Percentiles rank a stretch among this genome's conserved stretches.
These are phyloP conservation scores for Brassica carinata DNA, from an alignment of 345 rosid genomes.

Conservation along the genomic window DNA sequence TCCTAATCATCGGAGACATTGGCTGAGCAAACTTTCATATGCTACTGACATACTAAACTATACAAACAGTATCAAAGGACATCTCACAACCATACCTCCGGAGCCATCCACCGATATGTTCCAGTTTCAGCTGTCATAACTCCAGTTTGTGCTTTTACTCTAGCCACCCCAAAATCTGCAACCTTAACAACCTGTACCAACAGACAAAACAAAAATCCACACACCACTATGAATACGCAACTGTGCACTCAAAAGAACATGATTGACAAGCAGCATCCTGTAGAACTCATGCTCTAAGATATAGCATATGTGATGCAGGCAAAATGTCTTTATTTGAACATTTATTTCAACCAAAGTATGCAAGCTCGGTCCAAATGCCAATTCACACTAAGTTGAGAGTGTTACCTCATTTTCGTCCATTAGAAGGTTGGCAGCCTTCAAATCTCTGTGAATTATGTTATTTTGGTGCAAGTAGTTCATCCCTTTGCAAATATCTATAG, in stretches of 20 bases:
- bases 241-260: neutral
- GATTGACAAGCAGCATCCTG: constrained; percentile 11
- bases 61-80: neutral
- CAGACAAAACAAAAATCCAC: neutral
- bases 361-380: neutral
- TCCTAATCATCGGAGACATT: neutral
- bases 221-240: constrained; percentile 7
- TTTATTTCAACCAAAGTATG: constrained; percentile 14
- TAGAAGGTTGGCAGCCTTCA: constrained; percentile 93
- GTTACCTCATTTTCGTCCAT: constrained; percentile 99
- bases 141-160: constrained; percentile 88
- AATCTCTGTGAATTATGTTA: constrained; percentile 93
- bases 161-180: constrained; percentile 98
- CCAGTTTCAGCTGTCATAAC: constrained; percentile 99
- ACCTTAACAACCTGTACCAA: constrained; percentile 81
- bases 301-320: neutral
- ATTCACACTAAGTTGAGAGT: constrained; percentile 17
- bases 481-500: constrained; percentile 94
- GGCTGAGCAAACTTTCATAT: neutral
- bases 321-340: neutral
- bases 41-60: neutral
- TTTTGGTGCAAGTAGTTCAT: constrained; percentile 97
- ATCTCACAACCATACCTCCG: constrained; percentile 61
- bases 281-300: neutral
- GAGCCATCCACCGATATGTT: constrained; percentile 99